A percentile compares a stretch with the other conserved stretches of the same genome.
Evolutionary conservation across 2,329 filamentous ascomycete genomes (phyloP).

Genomic region (Aspergillus vadensis): DNA sequence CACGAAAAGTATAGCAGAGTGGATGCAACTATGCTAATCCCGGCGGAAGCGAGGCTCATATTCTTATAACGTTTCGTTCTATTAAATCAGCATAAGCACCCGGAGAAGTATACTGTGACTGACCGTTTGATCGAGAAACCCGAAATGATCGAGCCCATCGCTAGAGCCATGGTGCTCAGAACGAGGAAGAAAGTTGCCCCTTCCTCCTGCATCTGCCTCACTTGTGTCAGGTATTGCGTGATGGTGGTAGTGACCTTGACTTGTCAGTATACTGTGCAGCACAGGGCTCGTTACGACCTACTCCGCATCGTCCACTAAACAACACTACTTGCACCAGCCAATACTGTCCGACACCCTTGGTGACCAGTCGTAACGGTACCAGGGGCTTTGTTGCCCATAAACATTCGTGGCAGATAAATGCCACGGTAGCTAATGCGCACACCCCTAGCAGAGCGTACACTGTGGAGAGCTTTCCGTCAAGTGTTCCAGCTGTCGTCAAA

Average conservation of each 20-base stretch:
- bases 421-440: background rate
- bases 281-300: background rate
- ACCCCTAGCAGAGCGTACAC: background rate
- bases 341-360: slow-evolving; percentile 2
- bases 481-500: background rate
- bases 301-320: slow-evolving; percentile 1
- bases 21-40: background rate
- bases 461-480: background rate
- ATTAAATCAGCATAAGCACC: background rate
- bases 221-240: background rate
- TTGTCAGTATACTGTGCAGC: background rate
- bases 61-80: slow-evolving; percentile 8
- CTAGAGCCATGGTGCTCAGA: slow-evolving; percentile 1
- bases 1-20: background rate
- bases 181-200: background rate
- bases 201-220: background rate
- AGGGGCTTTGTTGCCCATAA: slow-evolving; percentile 1
- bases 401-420: background rate
- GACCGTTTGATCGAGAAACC: slow-evolving; percentile 1
- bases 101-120: background rate
- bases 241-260: background rate
- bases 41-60: background rate
- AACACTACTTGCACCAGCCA: slow-evolving; percentile 2
- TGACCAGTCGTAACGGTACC: background rate
- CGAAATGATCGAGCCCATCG: background rate